Conservation (phyloP, 768 basidiomycete species). For the Leucocoprinus birnbaumii region DNA sequence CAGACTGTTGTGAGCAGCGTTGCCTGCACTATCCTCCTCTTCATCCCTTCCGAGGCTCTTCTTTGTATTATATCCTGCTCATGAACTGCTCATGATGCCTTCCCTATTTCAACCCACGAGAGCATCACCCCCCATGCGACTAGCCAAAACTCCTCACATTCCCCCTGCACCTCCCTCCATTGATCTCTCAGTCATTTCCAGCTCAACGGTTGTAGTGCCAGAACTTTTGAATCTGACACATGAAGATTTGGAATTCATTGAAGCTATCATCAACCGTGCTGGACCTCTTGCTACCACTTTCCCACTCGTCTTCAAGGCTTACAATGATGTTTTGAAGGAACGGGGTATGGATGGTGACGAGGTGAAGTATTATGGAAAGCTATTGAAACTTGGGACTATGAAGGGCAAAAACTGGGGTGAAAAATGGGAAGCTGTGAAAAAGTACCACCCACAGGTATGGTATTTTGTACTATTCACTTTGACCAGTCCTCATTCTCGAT, state of each 20-base stretch:
- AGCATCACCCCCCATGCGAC: constrained; percentile 43
- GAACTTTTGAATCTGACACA: constrained; percentile 51
- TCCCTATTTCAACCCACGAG: constrained; percentile 42
- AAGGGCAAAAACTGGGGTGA: constrained; percentile 79
- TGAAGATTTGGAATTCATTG: constrained; percentile 67
- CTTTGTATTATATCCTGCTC: too few relatives aligned
- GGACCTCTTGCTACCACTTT: constrained; percentile 71
- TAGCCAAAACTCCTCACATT: constrained; percentile 19
- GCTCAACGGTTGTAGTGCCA: constrained; percentile 37
- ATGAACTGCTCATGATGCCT: constrained; percentile 26
- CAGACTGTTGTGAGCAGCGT: too few relatives aligned
- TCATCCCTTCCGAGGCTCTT: background rate
- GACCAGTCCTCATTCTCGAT: background rate
- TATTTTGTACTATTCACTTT: background rate
- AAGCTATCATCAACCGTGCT: constrained; percentile 70
- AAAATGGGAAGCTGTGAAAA: constrained; percentile 76
- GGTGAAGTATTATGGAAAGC: constrained; percentile 76
- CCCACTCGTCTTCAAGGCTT: constrained; percentile 79
- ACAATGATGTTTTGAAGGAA: constrained; percentile 74
- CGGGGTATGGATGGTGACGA: constrained; percentile 78
- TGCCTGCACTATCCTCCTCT: too few relatives aligned
- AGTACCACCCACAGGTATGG: constrained; percentile 41
- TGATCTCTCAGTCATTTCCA: constrained; percentile 27
- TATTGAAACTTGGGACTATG: constrained; percentile 80
- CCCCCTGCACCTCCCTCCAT: constrained; percentile 10